Evolutionary conservation across 768 basidiomycete genomes (phyloP).

Genomic region (Psilocybe tampanensis): DNA sequence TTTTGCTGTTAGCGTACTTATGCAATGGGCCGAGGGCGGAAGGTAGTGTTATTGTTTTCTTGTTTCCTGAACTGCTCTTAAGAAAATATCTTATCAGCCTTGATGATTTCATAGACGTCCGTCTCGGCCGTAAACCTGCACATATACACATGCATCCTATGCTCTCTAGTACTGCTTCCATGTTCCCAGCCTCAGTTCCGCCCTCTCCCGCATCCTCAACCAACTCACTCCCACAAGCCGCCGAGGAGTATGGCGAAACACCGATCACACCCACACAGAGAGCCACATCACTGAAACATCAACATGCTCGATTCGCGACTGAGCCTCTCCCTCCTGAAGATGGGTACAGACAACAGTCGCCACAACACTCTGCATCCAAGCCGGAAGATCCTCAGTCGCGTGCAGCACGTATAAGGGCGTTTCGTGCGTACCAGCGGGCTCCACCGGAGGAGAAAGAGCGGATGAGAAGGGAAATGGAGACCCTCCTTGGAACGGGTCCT

Average conservation of each 20-base stretch:
- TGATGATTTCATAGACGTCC: conserved; percentile 84
- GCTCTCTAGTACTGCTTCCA: conserved; percentile 23
- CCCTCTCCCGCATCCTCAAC: conserved; percentile 21
- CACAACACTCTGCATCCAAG: conserved; percentile 10
- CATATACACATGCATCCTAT: conserved; percentile 49
- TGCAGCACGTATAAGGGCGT: conserved; percentile 75
- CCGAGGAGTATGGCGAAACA: neutral
- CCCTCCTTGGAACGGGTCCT: neutral
- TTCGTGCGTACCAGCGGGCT: conserved; percentile 68
- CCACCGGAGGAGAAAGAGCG: conserved; percentile 65
- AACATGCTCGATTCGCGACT: conserved; percentile 6
- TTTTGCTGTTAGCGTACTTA: conserved; percentile 60
- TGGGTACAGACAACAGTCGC: neutral
- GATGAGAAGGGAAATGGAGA: conserved; percentile 54
- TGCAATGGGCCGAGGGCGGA: conserved; percentile 95
- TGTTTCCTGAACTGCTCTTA: neutral
- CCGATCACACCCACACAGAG: conserved; percentile 15
- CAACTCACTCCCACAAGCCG: conserved; percentile 3
- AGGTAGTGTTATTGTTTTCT: conserved; percentile 36
- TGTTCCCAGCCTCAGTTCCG: conserved; percentile 24
- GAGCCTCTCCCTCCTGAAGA: neutral
- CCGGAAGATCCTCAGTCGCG: conserved; percentile 50
- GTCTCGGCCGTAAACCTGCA: conserved; percentile 62
- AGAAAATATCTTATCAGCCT: conserved; percentile 41
- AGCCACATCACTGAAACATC: conserved; percentile 10